A percentile compares a stretch with the other conserved stretches of the same genome.
Conservation (phyloP, 2,329 filamentous ascomycete genomes). For the Ambrosiella cleistominuta region DNA sequence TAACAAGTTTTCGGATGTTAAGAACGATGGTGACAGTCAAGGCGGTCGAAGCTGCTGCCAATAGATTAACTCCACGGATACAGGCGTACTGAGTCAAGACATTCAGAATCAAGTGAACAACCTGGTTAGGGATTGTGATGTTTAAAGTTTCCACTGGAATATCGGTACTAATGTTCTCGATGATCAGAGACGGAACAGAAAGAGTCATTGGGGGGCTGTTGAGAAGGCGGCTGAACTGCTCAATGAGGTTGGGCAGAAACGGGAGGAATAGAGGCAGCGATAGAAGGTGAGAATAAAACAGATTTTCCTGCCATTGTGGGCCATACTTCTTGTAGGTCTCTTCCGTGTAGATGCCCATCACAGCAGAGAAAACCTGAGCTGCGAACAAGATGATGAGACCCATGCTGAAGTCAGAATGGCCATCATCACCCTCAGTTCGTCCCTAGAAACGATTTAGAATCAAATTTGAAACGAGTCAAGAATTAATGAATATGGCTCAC, state of each 20-base stretch:
- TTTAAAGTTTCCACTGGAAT: neutral
- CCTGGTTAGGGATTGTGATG: conserved; percentile 44
- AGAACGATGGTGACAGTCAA: conserved; percentile 92
- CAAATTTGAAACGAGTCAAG: neutral
- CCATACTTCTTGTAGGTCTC: conserved; percentile 74
- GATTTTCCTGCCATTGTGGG: conserved; percentile 82
- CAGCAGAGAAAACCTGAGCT: conserved; percentile 76
- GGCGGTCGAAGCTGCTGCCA: conserved; percentile 74
- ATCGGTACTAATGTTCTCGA: neutral
- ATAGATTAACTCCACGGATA: conserved; percentile 88
- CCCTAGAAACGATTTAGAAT: conserved; percentile 6
- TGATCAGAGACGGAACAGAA: conserved; percentile 3
- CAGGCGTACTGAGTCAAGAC: conserved; percentile 86
- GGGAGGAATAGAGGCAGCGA: conserved; percentile 62
- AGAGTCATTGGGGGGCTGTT: conserved; percentile 39
- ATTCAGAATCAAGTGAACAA: conserved; percentile 55
- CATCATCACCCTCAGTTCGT: conserved; percentile 9
- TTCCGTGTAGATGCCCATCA: conserved; percentile 92
- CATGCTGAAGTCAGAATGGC: conserved; percentile 25
- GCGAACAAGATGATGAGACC: conserved; percentile 72
- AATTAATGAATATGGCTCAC: conserved; percentile 26
- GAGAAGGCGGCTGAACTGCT: conserved; percentile 46
- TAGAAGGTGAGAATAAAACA: conserved; percentile 78
- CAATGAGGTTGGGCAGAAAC: conserved; percentile 45
- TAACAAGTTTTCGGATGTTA: conserved; percentile 87